Conservation (phyloP, 1,284 basidiomycete species). For the Apiotrichum gracile region DNA sequence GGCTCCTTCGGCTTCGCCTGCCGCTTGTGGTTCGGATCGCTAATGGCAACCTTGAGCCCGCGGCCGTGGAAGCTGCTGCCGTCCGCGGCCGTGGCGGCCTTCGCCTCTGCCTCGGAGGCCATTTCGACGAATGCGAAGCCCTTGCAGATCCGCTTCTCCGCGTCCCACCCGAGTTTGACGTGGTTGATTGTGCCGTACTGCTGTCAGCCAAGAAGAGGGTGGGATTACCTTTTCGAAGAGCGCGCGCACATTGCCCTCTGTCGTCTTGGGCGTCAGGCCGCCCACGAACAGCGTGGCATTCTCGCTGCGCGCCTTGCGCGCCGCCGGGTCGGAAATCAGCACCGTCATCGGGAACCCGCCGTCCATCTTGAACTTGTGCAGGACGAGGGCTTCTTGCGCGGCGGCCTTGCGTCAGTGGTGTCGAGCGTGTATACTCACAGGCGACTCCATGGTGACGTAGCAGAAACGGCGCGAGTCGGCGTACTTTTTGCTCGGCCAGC, state of each 20-base stretch:
- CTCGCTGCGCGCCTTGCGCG: slow-evolving; percentile 81
- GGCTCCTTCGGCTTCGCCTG: slow-evolving; percentile 22
- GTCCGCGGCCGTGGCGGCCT: slow-evolving; percentile 64
- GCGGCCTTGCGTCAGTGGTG: slow-evolving; percentile 51
- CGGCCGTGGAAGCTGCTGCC: slow-evolving; percentile 61
- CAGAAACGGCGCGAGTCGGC: slow-evolving; percentile 85
- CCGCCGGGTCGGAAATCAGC: slow-evolving; percentile 81
- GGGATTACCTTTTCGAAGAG: slow-evolving; percentile 65
- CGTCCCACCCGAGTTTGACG: slow-evolving; percentile 68
- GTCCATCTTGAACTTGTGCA: slow-evolving; percentile 70
- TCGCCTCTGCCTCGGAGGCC: slow-evolving; percentile 63
- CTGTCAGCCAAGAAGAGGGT: background rate
- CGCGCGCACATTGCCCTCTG: slow-evolving; percentile 62
- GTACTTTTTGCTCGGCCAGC: slow-evolving; percentile 98
- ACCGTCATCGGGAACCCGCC: slow-evolving; percentile 64
- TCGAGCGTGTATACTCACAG: slow-evolving; percentile 53
- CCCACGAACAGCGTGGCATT: slow-evolving; percentile 80
- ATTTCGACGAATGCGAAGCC: slow-evolving; percentile 95
- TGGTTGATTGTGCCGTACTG: slow-evolving; percentile 73
- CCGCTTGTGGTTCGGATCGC: slow-evolving; percentile 31
- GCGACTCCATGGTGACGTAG: slow-evolving; percentile 83
- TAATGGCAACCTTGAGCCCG: slow-evolving; percentile 33
- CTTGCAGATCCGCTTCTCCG: slow-evolving; percentile 60
- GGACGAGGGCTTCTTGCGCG: slow-evolving; percentile 68
- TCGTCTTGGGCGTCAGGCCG: slow-evolving; percentile 58